Evolutionary conservation across 257 asterid genomes (phyloP).

Genomic region (Petunia secreta): DNA sequence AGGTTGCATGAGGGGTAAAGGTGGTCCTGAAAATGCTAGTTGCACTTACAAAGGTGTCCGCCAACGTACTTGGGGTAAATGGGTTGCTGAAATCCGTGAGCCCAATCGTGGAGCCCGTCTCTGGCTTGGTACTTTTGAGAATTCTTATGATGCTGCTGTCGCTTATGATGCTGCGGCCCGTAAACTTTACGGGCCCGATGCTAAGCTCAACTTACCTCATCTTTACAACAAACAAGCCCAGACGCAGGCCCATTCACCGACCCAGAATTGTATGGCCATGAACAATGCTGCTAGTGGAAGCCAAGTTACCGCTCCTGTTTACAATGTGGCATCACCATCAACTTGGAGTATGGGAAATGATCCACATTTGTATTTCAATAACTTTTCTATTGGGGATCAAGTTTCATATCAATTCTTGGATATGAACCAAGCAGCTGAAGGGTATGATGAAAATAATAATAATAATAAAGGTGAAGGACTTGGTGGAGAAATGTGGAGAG

Average conservation of each 20-base stretch:
- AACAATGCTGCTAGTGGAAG: background rate
- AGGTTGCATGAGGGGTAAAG: constrained; percentile 90
- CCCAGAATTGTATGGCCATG: background rate
- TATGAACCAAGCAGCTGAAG: background rate
- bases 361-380: background rate
- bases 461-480: background rate
- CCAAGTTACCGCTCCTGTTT: background rate
- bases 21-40: constrained; percentile 81
- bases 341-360: constrained; percentile 16
- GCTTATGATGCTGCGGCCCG: constrained; percentile 82
- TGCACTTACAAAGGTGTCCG: constrained; percentile 83
- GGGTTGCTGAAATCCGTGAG: constrained; percentile 93
- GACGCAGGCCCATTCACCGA: background rate
- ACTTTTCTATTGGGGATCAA: background rate
- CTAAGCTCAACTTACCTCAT: constrained; percentile 69
- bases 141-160: constrained; percentile 69
- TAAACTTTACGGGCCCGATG: constrained; percentile 61
- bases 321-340: background rate
- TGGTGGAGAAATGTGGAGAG: background rate
- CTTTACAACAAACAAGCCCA: constrained; percentile 31
- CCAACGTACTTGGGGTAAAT: constrained; percentile 90
- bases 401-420: background rate
- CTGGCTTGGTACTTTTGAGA: constrained; percentile 89
- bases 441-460: background rate
- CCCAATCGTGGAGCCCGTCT: constrained; percentile 77